Conservation (phyloP, 495 filamentous ascomycete species). For the Hyaloscypha finlandica region DNA sequence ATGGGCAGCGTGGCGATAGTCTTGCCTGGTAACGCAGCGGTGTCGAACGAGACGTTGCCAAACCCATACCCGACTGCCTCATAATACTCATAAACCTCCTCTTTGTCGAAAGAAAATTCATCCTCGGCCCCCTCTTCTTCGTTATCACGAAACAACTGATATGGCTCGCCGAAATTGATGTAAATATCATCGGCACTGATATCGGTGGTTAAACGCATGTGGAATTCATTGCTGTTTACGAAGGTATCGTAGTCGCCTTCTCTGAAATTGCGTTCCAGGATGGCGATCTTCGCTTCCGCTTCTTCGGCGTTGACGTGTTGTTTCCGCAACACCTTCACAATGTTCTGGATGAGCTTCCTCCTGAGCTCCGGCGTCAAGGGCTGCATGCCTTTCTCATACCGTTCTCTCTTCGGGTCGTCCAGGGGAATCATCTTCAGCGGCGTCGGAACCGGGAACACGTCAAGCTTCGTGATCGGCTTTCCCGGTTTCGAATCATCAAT, state of each 20-base stretch:
- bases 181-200: neutral
- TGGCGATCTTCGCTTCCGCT: neutral
- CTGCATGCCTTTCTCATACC: conserved; percentile 7
- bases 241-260: conserved; percentile 6
- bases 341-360: neutral
- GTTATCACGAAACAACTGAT: too few relatives aligned
- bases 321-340: neutral
- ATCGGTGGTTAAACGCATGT: neutral
- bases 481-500: neutral
- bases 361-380: neutral
- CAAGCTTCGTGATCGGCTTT: conserved; percentile 7
- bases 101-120: neutral
- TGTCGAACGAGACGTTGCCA: neutral
- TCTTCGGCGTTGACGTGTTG: neutral
- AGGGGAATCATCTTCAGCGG: conserved; percentile 5
- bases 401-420: neutral
- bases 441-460: neutral
- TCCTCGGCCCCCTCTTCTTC: neutral
- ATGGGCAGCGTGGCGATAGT: conserved; percentile 15
- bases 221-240: neutral
- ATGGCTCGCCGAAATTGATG: too few relatives aligned
- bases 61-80: neutral
- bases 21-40: neutral
- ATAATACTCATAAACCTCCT: neutral
- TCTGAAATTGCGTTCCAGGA: neutral